phyloP scores from a whole-genome alignment of 2,329 filamentous ascomycete genomes.

The Calonectria pseudoturangicola region DNA sequence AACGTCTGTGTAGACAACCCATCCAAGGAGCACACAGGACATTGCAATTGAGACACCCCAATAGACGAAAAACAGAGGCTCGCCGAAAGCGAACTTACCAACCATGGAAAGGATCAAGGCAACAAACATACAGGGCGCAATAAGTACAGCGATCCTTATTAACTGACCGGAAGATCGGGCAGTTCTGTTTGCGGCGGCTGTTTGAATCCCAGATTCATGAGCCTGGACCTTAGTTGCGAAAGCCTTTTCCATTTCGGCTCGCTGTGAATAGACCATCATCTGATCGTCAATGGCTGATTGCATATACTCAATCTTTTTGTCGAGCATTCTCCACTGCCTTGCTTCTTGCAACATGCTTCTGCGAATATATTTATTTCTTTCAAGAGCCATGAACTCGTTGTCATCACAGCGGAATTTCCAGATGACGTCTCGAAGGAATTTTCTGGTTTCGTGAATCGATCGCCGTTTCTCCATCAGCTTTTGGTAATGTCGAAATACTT shows the following conservation, averaged over 20 bases:
- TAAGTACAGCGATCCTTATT: conserved; percentile 2
- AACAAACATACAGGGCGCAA: conserved; percentile 19
- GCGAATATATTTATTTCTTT: not conserved
- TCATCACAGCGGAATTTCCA: conserved; percentile 15
- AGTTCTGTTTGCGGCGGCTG: not conserved
- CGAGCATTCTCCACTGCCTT: conserved; percentile 6
- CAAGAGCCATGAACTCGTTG: not conserved
- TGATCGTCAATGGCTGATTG: conserved; percentile 9
- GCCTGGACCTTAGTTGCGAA: not conserved
- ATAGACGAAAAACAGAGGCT: conserved; percentile 17
- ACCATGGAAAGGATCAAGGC: conserved; percentile 10
- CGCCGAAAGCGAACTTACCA: conserved; percentile 6
- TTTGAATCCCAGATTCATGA: not conserved
- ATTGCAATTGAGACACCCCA: conserved; percentile 3
- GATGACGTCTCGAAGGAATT: conserved; percentile 16
- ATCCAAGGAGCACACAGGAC: conserved; percentile 1
- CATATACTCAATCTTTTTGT: conserved; percentile 11
- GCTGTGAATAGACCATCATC: conserved; percentile 16
- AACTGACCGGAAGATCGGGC: conserved; percentile 1
- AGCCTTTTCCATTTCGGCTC: conserved; percentile 6
- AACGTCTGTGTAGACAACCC: conserved; percentile 4
- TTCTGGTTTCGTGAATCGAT: not conserved
- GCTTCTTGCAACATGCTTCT: conserved; percentile 13
- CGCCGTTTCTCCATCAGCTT: conserved; percentile 2
- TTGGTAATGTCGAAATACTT: conserved; percentile 11